phyloP scores from a whole-genome alignment of 495 filamentous ascomycete species.

The Parathielavia appendiculata region DNA sequence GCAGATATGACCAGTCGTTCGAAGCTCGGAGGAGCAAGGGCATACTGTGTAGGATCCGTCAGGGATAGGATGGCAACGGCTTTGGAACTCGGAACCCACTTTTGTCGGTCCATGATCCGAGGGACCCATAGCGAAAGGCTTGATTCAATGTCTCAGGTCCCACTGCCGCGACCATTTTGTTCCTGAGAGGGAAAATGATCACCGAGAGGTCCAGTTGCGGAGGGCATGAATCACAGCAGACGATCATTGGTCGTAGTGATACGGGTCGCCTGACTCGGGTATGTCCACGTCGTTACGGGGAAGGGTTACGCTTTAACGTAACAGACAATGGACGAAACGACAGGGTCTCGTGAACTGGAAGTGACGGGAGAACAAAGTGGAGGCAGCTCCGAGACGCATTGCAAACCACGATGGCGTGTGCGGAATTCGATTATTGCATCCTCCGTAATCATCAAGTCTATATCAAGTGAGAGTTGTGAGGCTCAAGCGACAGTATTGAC shows the following conservation, averaged over 20 bases:
- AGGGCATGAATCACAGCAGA: neutral
- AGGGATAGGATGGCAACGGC: neutral
- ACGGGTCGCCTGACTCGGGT: neutral
- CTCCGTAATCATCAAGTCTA: neutral
- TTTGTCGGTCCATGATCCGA: conserved; percentile 7
- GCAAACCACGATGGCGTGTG: too few species aligned
- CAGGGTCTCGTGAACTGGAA: too few species aligned
- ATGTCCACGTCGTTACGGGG: too few species aligned
- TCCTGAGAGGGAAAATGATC: neutral
- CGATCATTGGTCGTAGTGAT: neutral
- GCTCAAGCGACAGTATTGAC: too few species aligned
- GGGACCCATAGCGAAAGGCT: neutral
- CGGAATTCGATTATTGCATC: too few species aligned
- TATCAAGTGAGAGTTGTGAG: too few species aligned
- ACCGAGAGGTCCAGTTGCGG: neutral
- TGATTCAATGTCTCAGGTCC: conserved; percentile 7
- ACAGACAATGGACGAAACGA: too few species aligned
- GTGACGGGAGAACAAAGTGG: too few species aligned
- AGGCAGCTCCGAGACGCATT: too few species aligned
- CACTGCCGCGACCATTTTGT: conserved; percentile 5
- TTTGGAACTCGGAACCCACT: neutral
- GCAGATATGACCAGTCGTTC: too few species aligned
- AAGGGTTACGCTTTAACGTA: too few species aligned
- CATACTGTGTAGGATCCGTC: neutral
- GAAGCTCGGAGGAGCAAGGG: neutral